Percentiles rank a stretch among this genome's conserved stretches.
These are phyloP conservation scores for Lachancea fermentati DNA, from an alignment of 805 yeast genomes.

Conservation along the genomic window DNA sequence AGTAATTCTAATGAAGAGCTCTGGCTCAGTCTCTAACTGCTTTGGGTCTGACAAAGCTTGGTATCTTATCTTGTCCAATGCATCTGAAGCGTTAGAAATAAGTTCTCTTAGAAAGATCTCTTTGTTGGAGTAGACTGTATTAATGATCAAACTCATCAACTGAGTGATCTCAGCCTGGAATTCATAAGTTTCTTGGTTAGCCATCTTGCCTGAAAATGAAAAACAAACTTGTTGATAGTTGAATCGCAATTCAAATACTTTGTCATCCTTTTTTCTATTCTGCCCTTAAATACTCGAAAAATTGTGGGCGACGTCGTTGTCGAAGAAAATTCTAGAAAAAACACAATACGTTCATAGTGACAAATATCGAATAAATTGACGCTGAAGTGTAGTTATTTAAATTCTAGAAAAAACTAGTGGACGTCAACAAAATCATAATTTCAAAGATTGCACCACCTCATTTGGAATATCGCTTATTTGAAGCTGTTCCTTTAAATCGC, in stretches of 20 bases:
- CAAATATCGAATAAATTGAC: neutral
- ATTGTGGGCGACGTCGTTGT: neutral
- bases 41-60: slow-evolving; percentile 91
- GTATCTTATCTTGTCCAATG: slow-evolving; percentile 96
- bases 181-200: slow-evolving; percentile 74
- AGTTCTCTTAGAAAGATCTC: slow-evolving; percentile 98
- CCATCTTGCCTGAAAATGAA: slow-evolving; percentile 33
- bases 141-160: slow-evolving; percentile 99
- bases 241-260: neutral
- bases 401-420: slow-evolving; percentile 6
- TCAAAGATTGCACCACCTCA: neutral
- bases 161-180: slow-evolving; percentile 99
- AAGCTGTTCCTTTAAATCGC: neutral
- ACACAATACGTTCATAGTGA: neutral
- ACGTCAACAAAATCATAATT: neutral
- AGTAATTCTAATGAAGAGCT: slow-evolving; percentile 93
- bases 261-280: neutral
- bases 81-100: slow-evolving; percentile 98
- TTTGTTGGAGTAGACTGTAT: slow-evolving; percentile 99
- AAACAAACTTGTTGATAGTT: neutral
- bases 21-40: slow-evolving; percentile 90
- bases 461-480: neutral
- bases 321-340: slow-evolving; percentile 2
- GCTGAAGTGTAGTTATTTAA: neutral
- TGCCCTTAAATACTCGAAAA: slow-evolving; percentile 10